A percentile compares a stretch with the other conserved stretches of the same genome.
Evolutionary conservation across 23 red algal genomes (phyloP).

Genomic region (Chondrus crispus): DNA sequence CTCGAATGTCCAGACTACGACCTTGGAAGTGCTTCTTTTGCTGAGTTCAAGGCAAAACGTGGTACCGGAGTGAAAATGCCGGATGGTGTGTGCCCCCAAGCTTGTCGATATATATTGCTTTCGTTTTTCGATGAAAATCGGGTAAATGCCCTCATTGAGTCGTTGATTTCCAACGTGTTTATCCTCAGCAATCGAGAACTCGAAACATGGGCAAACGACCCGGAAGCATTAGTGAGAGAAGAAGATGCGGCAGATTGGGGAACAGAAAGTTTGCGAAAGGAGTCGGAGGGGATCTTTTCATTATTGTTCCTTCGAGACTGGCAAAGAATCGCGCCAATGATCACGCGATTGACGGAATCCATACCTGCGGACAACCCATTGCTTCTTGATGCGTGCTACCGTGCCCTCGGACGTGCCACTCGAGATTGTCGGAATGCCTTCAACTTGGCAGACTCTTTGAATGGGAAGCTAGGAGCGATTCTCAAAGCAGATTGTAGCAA

Average conservation of each 20-base stretch:
- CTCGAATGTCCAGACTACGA: slow-evolving; percentile 15
- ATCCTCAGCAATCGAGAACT: slow-evolving; percentile 33
- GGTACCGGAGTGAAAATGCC: not conserved
- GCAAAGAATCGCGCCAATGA: slow-evolving; percentile 34
- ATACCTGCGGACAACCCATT: slow-evolving; percentile 47
- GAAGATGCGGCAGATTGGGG: slow-evolving; percentile 57
- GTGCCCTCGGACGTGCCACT: slow-evolving; percentile 29
- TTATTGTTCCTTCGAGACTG: slow-evolving; percentile 39
- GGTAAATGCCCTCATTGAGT: slow-evolving; percentile 20
- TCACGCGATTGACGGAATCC: slow-evolving; percentile 12
- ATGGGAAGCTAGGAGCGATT: slow-evolving; percentile 5
- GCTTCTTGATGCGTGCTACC: slow-evolving; percentile 56
- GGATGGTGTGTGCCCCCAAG: not conserved
- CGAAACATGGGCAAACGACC: slow-evolving; percentile 51
- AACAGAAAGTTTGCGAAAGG: slow-evolving; percentile 46
- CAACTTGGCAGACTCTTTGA: slow-evolving; percentile 53
- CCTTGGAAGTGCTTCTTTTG: slow-evolving; percentile 3
- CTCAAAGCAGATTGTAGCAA: slow-evolving; percentile 20
- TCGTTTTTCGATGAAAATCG: slow-evolving; percentile 52
- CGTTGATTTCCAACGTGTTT: slow-evolving; percentile 58
- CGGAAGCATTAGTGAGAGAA: slow-evolving; percentile 39
- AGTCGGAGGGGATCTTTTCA: slow-evolving; percentile 59
- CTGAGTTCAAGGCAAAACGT: not conserved
- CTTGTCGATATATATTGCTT: slow-evolving; percentile 30
- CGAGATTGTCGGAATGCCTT: slow-evolving; percentile 32